phyloP scores from a whole-genome alignment of 2,329 filamentous ascomycete species.

The Dryadomyces quercus-mongolicae region DNA sequence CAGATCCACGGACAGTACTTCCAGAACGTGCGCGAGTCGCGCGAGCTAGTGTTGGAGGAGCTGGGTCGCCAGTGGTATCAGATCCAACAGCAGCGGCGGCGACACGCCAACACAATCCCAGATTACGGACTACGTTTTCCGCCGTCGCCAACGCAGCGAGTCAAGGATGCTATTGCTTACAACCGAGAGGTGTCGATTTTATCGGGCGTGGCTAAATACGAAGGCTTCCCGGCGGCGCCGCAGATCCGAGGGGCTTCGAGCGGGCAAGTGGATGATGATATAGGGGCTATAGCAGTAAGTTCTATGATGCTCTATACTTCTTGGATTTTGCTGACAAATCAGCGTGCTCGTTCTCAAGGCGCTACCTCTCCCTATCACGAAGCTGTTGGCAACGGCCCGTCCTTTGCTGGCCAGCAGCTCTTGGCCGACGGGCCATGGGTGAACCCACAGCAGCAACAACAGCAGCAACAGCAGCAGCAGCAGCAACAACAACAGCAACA shows the following conservation, averaged over 20 bases:
- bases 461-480: neutral
- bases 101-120: constrained; percentile 61
- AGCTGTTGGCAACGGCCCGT: constrained; percentile 12
- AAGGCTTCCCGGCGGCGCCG: constrained; percentile 93
- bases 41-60: constrained; percentile 67
- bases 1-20: constrained; percentile 87
- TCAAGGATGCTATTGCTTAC: constrained; percentile 79
- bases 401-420: constrained; percentile 57
- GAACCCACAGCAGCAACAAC: constrained; percentile 57
- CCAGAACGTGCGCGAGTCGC: constrained; percentile 70
- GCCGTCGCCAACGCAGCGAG: constrained; percentile 61
- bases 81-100: constrained; percentile 68
- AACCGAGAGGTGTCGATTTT: constrained; percentile 90
- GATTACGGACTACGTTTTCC: constrained; percentile 78
- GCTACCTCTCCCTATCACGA: neutral
- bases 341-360: neutral
- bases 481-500: neutral
- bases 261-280: constrained; percentile 71
- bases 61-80: constrained; percentile 87
- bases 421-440: constrained; percentile 87
- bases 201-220: constrained; percentile 83
- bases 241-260: constrained; percentile 61
- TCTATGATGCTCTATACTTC: neutral
- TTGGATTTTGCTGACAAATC: neutral
- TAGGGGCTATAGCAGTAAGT: constrained; percentile 73